Base-by-base conservation (phyloP, 352 stramenopile genomes). In the Globisporangium middletonii region DNA sequence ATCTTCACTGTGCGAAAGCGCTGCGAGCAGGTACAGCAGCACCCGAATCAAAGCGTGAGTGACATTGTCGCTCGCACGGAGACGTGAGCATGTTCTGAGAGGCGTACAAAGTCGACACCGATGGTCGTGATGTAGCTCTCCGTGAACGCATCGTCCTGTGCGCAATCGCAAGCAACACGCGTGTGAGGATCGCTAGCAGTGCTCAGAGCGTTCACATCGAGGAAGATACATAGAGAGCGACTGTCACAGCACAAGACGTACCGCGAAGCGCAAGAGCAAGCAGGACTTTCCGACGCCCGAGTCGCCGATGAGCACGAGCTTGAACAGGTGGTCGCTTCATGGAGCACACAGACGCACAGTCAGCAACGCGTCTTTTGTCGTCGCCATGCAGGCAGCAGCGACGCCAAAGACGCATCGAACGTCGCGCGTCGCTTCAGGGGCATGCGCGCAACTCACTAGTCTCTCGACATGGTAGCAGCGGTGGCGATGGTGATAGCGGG, bases 281-380 rank as follows among this genome's bases (percentile, higher is more conserved):
- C 96, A 99, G n/a, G 95, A 98, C 77, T 99, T 99, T 65, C 97
- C 97, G 41, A 99, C 97, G 55, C 96, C 96, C 53, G 92, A 98
- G 74, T 99, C 97, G 48, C 97, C 97, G 69, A 99, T 98, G 58
- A 99, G 81, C 59, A 99, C 93, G 33, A 99, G 86, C 77, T 99
- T 99, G 73, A 99, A 99, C 48, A 99, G 83, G 70, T 98, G 84
- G 65, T 97, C 90, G 69, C 84, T 94, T 54, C 41, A 43, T 7
- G 5, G 13, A 16, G 41, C 42, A 28, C 23, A 42, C 30, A 35
- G 2, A 38, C 27, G 27, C 4, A n/a, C 38, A 48, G n/a, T 47
- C n/a, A 54, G 30, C 38, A 13, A 37, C 50, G n/a, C 9, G 16
- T 5, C 44, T 41, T 23, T 33, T 43, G 53, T 56, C 23, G 30